These are phyloP conservation scores for Termitomyces sp. DNA, from an alignment of 768 basidiomycete species.

Conservation along the genomic window DNA sequence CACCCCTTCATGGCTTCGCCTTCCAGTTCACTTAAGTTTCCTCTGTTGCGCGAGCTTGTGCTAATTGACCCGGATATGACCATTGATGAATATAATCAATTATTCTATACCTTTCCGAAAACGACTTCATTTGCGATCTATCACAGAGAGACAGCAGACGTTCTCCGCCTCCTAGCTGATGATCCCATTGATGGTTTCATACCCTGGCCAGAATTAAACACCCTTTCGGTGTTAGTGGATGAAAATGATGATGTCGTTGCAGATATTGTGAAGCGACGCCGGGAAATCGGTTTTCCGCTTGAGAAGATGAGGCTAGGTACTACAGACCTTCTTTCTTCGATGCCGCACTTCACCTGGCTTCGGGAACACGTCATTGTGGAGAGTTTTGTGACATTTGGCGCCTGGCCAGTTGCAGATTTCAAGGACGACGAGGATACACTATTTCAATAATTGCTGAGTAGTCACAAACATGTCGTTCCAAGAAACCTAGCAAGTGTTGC, in stretches of 20 bases:
- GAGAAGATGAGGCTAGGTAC: slow-evolving; percentile 24
- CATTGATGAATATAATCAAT: slow-evolving; percentile 19
- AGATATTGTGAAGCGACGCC: slow-evolving; percentile 21
- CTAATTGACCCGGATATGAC: slow-evolving; percentile 40
- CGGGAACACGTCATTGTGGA: slow-evolving; percentile 18
- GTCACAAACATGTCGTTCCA: not conserved
- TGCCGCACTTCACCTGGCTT: slow-evolving; percentile 10
- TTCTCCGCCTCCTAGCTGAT: slow-evolving; percentile 24
- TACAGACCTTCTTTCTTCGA: slow-evolving; percentile 12
- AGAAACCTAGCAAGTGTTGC: not conserved
- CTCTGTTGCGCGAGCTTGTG: slow-evolving; percentile 29
- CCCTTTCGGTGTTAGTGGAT: slow-evolving; percentile 25
- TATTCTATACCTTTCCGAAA: slow-evolving; percentile 28
- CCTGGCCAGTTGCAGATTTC: slow-evolving; percentile 25
- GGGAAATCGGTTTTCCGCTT: slow-evolving; percentile 22
- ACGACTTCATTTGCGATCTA: slow-evolving; percentile 28
- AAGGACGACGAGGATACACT: slow-evolving; percentile 28
- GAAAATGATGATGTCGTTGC: slow-evolving; percentile 20
- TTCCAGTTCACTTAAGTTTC: slow-evolving; percentile 22
- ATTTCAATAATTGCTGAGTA: slow-evolving; percentile 8
- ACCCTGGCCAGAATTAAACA: slow-evolving; percentile 32
- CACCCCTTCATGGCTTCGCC: slow-evolving; percentile 27
- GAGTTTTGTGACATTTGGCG: slow-evolving; percentile 18
- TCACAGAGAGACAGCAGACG: slow-evolving; percentile 15
- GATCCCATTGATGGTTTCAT: not conserved